phyloP scores from a whole-genome alignment of 306 rosid genomes.

The Lathyrus aphaca region DNA sequence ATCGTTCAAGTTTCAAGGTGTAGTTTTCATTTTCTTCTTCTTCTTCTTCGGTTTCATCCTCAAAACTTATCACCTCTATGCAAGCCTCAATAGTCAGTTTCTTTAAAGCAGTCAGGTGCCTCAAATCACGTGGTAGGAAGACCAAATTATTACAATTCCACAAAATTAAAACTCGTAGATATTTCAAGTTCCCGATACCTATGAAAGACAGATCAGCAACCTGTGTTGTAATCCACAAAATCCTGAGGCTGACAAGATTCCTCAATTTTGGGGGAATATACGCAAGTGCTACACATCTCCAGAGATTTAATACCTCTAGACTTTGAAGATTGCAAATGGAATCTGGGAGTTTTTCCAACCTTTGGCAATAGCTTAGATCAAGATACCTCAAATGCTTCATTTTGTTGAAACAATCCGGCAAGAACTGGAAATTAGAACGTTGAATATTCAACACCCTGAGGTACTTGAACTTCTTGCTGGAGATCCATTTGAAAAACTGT shows the following conservation, averaged over 20 bases:
- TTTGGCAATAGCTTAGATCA: conserved; percentile 39
- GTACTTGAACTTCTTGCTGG: conserved; percentile 38
- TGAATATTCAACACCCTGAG: conserved; percentile 38
- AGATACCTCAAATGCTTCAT: conserved; percentile 43
- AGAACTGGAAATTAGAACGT: conserved; percentile 29
- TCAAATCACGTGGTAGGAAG: conserved; percentile 35
- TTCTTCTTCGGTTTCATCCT: conserved; percentile 21
- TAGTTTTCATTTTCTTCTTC: conserved; percentile 20
- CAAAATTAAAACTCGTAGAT: conserved; percentile 33
- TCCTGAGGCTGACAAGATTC: conserved; percentile 37
- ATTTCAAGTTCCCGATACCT: conserved; percentile 14
- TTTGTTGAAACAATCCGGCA: conserved; percentile 39
- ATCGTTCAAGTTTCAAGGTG: conserved; percentile 36
- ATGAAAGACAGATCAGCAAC: conserved; percentile 24
- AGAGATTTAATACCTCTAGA: conserved; percentile 30
- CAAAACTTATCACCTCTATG: conserved; percentile 6
- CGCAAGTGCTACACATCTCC: conserved; percentile 30
- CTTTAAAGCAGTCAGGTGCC: conserved; percentile 27
- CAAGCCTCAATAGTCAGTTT: conserved; percentile 30
- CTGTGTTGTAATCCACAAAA: conserved; percentile 34
- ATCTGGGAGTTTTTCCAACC: conserved; percentile 39
- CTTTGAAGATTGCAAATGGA: conserved; percentile 40
- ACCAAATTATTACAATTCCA: conserved; percentile 34
- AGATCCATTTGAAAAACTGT: conserved; percentile 34
- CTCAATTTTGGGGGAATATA: conserved; percentile 22